Evolutionary conservation across 345 rosid genomes (phyloP).

Genomic region (Dipteronia sinensis): DNA sequence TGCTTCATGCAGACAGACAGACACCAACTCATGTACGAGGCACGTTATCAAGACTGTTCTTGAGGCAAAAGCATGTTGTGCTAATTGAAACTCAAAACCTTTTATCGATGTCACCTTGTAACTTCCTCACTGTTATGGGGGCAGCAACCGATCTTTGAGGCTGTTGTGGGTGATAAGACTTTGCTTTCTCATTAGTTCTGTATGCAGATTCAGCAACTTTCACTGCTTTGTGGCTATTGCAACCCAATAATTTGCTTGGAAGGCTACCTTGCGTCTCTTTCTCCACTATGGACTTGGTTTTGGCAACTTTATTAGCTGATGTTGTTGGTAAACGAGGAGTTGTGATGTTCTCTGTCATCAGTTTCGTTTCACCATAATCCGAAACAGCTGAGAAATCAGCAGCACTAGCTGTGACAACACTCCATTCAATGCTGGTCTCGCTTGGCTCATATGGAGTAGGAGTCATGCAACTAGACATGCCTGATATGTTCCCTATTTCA

Average conservation of each 20-base stretch:
- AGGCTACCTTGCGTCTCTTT: constrained; percentile 26
- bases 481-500: constrained; percentile 62
- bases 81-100: constrained; percentile 30
- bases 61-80: constrained; percentile 4
- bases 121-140: constrained; percentile 25
- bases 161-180: constrained; percentile 24
- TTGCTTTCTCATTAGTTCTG: constrained; percentile 32
- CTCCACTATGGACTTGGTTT: constrained; percentile 3
- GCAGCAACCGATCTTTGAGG: constrained; percentile 22
- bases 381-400: constrained; percentile 49
- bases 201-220: constrained; percentile 47
- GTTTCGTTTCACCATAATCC: constrained; percentile 36
- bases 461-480: constrained; percentile 39
- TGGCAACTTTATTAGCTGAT: constrained; percentile 8
- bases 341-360: neutral
- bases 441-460: constrained; percentile 47
- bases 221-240: constrained; percentile 53
- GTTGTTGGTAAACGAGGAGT: constrained; percentile 7
- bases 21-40: neutral
- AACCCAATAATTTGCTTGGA: constrained; percentile 39
- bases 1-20: neutral
- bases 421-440: constrained; percentile 66
- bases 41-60: neutral
- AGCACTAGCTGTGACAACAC: constrained; percentile 61
- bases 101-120: constrained; percentile 29